phyloP scores from a whole-genome alignment of 2,329 filamentous ascomycete species.

The Neobulgaria alba region DNA sequence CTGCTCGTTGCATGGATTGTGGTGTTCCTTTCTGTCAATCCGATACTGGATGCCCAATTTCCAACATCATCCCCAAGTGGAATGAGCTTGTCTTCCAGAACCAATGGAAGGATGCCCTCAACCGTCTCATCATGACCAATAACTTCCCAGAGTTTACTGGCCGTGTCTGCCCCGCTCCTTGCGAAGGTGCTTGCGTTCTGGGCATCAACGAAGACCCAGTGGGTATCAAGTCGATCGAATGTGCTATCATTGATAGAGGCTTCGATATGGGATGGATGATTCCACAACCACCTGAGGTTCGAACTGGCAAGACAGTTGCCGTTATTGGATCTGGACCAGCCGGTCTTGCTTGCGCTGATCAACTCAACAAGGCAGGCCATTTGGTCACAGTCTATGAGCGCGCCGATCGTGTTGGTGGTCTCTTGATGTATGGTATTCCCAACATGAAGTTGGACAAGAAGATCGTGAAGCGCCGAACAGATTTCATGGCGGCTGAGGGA shows the following conservation, averaged over 20 bases:
- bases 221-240: slow-evolving; percentile 97
- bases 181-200: slow-evolving; percentile 90
- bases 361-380: slow-evolving; percentile 90
- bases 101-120: slow-evolving; percentile 86
- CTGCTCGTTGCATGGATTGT: slow-evolving; percentile 96
- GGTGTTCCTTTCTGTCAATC: slow-evolving; percentile 98
- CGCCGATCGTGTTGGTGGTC: slow-evolving; percentile 78
- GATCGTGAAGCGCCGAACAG: slow-evolving; percentile 87
- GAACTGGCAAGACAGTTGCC: slow-evolving; percentile 81
- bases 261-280: slow-evolving; percentile 99
- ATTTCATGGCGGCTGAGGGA: slow-evolving; percentile 89
- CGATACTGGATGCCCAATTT: slow-evolving; percentile 90
- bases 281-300: slow-evolving; percentile 65
- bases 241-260: slow-evolving; percentile 92
- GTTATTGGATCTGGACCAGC: slow-evolving; percentile 88
- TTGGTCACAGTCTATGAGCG: slow-evolving; percentile 86
- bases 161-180: slow-evolving; percentile 92
- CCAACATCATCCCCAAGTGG: slow-evolving; percentile 97
- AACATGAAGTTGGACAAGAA: slow-evolving; percentile 99
- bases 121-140: slow-evolving; percentile 90
- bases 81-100: slow-evolving; percentile 71
- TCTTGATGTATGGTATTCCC: slow-evolving; percentile 97
- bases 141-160: slow-evolving; percentile 98
- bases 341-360: slow-evolving; percentile 83
- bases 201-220: slow-evolving; percentile 97